Conservation (phyloP, 2,329 filamentous ascomycete species). For the Colletotrichum sp. region DNA sequence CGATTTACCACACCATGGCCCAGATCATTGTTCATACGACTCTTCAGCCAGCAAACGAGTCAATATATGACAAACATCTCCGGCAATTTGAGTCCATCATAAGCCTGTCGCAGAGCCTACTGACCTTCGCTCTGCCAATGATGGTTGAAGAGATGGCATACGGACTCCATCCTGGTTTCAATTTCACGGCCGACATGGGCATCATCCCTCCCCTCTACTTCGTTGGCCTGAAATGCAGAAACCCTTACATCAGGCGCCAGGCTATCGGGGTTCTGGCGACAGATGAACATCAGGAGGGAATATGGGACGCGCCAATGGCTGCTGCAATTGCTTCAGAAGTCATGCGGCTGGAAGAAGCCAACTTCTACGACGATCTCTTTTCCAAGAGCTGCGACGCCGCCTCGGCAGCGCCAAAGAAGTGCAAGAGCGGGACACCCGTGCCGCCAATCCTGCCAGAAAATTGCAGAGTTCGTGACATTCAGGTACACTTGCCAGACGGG, state of each 20-base stretch:
- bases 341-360: constrained; percentile 41
- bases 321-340: constrained; percentile 38
- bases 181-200: constrained; percentile 45
- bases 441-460: not conserved
- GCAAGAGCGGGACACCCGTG: not conserved
- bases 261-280: constrained; percentile 37
- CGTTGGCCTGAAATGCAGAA: constrained; percentile 51
- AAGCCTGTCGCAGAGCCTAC: not conserved
- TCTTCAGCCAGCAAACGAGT: constrained; percentile 34
- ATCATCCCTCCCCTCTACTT: constrained; percentile 52
- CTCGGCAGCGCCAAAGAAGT: not conserved
- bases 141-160: constrained; percentile 6
- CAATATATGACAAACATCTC: constrained; percentile 39
- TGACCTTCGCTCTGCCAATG: not conserved
- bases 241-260: constrained; percentile 41
- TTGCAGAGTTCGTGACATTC: not conserved
- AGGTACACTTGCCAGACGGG: not conserved
- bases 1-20: constrained; percentile 45
- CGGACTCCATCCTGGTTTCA: not conserved
- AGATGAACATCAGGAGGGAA: constrained; percentile 39
- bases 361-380: constrained; percentile 23
- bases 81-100: constrained; percentile 37
- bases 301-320: constrained; percentile 42
- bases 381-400: not conserved
- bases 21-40: constrained; percentile 45